Evolutionary conservation across 2,329 filamentous ascomycete species (phyloP).

Genomic region (Fusarium domesticum): DNA sequence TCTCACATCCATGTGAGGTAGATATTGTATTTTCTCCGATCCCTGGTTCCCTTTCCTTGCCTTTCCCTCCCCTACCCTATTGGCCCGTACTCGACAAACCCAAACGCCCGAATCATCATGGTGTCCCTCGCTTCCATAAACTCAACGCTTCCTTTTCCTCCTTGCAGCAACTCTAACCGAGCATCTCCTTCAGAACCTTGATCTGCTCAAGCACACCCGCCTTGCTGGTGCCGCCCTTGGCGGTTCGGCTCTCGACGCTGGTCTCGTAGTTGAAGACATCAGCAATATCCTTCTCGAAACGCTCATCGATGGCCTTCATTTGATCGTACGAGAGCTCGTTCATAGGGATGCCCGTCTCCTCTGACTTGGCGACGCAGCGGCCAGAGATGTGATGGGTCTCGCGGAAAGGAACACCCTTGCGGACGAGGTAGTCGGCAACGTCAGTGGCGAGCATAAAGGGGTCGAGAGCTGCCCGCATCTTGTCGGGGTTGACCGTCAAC

Average conservation of each 20-base stretch:
- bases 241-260: conserved; percentile 74
- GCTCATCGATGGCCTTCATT: conserved; percentile 62
- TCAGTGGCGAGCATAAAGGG: conserved; percentile 80
- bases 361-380: conserved; percentile 46
- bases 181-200: conserved; percentile 43
- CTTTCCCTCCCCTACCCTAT: too few species aligned
- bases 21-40: too few species aligned
- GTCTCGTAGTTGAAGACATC: conserved; percentile 76
- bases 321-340: conserved; percentile 65
- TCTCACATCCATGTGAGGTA: too few species aligned
- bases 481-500: conserved; percentile 64
- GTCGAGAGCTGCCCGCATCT: conserved; percentile 75
- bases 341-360: conserved; percentile 58
- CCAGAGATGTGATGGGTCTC: conserved; percentile 79
- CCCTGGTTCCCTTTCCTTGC: not conserved
- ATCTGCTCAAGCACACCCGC: conserved; percentile 64
- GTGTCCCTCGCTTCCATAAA: not conserved
- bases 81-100: not conserved
- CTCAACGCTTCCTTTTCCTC: not conserved
- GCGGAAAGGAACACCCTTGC: conserved; percentile 70
- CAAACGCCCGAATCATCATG: not conserved
- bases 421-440: conserved; percentile 62
- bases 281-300: conserved; percentile 69
- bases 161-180: conserved; percentile 18
- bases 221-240: conserved; percentile 75